phyloP scores from a whole-genome alignment of 306 rosid species.

The Mimosa pudica region DNA sequence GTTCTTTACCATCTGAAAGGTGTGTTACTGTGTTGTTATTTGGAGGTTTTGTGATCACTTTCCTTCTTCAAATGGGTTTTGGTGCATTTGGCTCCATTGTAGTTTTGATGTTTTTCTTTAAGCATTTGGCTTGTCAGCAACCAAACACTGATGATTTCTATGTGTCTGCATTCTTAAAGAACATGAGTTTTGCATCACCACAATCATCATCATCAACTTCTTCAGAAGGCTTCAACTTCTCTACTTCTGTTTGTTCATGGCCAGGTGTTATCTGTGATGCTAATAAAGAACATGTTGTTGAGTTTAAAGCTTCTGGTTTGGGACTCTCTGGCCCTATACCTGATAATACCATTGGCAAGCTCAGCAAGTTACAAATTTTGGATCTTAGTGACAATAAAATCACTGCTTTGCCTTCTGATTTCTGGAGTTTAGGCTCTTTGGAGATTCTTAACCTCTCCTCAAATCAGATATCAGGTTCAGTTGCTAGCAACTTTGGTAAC shows the following conservation, averaged over 20 bases:
- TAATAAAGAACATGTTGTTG: conserved; percentile 47
- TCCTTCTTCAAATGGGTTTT: conserved; percentile 60
- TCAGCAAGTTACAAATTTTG: conserved; percentile 65
- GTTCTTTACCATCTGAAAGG: conserved; percentile 42
- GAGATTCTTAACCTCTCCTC: conserved; percentile 70
- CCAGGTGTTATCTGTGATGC: conserved; percentile 73
- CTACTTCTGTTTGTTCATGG: conserved; percentile 80
- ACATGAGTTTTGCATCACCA: conserved; percentile 44
- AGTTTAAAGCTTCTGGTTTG: conserved; percentile 56
- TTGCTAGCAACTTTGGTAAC: conserved; percentile 82
- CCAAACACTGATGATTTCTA: conserved; percentile 82
- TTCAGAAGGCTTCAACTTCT: conserved; percentile 57
- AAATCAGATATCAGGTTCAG: conserved; percentile 75
- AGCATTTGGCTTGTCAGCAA: conserved; percentile 71
- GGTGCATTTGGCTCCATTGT: conserved; percentile 62
- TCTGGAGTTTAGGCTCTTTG: conserved; percentile 85
- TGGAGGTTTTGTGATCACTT: conserved; percentile 40
- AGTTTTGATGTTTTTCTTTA: conserved; percentile 60
- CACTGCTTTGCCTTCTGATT: conserved; percentile 78
- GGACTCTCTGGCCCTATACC: conserved; percentile 78
- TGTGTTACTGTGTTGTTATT: conserved; percentile 18
- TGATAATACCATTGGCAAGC: conserved; percentile 84
- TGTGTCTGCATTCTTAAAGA: conserved; percentile 69
- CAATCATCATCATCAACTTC: conserved; percentile 17
- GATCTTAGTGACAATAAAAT: conserved; percentile 89